Conservation (phyloP, 352 stramenopile genomes). For the Pythium monospermum region DNA sequence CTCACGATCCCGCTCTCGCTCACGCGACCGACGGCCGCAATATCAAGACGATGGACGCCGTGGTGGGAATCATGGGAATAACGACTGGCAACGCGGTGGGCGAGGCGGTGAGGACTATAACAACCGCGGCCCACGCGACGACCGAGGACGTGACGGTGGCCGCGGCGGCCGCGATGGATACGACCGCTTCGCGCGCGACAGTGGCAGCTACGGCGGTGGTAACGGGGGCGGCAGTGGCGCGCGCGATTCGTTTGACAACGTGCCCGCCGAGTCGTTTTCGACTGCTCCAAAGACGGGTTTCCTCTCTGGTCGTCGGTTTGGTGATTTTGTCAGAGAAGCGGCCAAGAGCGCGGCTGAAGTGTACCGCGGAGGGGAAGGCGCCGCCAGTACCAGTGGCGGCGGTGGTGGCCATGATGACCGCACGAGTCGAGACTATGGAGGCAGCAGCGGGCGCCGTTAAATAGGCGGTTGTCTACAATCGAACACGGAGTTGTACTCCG, state of each 20-base stretch:
- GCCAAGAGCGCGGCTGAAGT: constrained; percentile 21
- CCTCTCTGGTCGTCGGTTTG: constrained; percentile 19
- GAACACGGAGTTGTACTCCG: too few relatives aligned
- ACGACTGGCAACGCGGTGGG: constrained; percentile 9
- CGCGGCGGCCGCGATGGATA: constrained; percentile 12
- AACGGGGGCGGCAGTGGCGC: neutral
- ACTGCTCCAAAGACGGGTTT: constrained; percentile 8
- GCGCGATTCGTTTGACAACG: too few relatives aligned
- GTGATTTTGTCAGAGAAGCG: constrained; percentile 19
- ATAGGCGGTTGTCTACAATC: too few relatives aligned
- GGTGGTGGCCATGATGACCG: constrained; percentile 51
- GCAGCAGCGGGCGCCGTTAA: too few relatives aligned
- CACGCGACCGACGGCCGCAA: constrained; percentile 12
- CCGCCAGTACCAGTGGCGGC: constrained; percentile 1
- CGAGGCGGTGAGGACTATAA: constrained; percentile 7
- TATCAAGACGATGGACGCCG: too few relatives aligned
- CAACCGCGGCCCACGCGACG: neutral
- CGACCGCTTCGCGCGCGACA: constrained; percentile 9
- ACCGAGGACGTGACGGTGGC: constrained; percentile 6
- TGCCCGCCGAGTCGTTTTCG: neutral
- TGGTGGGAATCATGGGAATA: too few relatives aligned
- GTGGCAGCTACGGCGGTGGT: constrained; percentile 5
- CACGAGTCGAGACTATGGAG: constrained; percentile 38
- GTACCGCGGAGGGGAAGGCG: constrained; percentile 16
- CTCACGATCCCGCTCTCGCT: constrained; percentile 19